Evolutionary conservation across 75 land plant genomes (phyloP).

Genomic region (Azolla pinnata): DNA sequence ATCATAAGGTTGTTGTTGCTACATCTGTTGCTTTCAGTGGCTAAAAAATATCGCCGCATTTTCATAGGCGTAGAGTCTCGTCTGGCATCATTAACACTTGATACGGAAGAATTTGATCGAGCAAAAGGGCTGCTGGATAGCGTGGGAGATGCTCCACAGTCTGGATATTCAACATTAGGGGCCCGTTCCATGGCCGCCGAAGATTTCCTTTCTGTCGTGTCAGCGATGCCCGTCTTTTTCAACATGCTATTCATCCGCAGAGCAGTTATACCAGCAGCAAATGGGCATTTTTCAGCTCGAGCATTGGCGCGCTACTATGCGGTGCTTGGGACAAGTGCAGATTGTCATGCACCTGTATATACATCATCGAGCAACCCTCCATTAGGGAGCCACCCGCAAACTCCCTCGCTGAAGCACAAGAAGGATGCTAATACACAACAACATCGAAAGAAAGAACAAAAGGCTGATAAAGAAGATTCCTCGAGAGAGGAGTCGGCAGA

Average conservation of each 20-base stretch:
- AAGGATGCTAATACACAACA: no score
- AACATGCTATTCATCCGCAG: conserved; percentile 68
- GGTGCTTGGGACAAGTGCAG: conserved; percentile 36
- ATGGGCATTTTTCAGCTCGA: conserved; percentile 97
- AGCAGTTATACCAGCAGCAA: conserved; percentile 88
- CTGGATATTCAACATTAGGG: conserved; percentile 1
- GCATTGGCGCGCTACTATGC: conserved; percentile 94
- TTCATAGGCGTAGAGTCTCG: conserved; percentile 95
- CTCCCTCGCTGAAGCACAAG: conserved; percentile 39
- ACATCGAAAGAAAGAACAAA: no score
- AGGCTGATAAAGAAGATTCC: no score
- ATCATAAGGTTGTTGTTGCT: neutral
- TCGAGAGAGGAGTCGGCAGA: no score
- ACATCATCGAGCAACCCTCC: conserved; percentile 50
- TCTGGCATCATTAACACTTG: conserved; percentile 67
- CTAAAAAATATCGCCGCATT: no score
- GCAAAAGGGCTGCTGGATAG: neutral
- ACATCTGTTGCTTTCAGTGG: conserved; percentile 1
- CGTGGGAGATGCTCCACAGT: neutral
- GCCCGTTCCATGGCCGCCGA: conserved; percentile 20
- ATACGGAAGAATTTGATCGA: conserved; percentile 40
- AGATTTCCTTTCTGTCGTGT: conserved; percentile 25
- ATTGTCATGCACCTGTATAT: conserved; percentile 49
- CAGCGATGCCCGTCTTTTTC: conserved; percentile 53
- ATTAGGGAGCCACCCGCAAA: conserved; percentile 75